Conservation (phyloP, 2,329 filamentous ascomycete genomes). For the Biscogniauxia marginata region DNA sequence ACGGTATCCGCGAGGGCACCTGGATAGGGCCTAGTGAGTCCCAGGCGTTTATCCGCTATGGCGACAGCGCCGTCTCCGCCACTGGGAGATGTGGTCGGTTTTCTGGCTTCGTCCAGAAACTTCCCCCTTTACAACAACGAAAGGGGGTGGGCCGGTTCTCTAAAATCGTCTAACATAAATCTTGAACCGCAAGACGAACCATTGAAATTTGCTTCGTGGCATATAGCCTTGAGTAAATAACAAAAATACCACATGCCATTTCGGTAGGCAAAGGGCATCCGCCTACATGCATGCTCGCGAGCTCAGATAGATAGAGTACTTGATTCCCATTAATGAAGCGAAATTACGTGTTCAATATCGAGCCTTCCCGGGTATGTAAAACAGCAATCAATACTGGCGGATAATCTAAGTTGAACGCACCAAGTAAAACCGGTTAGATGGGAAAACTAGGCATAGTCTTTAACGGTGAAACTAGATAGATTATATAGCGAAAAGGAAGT, state of each 20-base stretch:
- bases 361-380: background rate
- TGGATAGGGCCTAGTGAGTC: background rate
- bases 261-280: background rate
- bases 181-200: background rate
- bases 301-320: background rate
- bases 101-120: slow-evolving; percentile 13
- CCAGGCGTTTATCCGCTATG: slow-evolving; percentile 22
- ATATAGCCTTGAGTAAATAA: slow-evolving; percentile 9
- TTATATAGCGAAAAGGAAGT: background rate
- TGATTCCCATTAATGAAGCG: slow-evolving; percentile 6
- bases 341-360: slow-evolving; percentile 6
- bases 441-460: background rate
- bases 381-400: background rate
- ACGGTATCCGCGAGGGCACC: background rate
- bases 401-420: background rate
- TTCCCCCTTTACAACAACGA: slow-evolving; percentile 27
- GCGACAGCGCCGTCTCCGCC: slow-evolving; percentile 12
- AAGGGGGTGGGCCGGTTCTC: slow-evolving; percentile 2
- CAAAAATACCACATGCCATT: background rate
- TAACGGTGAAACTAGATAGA: background rate
- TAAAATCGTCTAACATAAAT: background rate
- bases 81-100: slow-evolving; percentile 14
- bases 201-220: background rate
- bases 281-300: background rate
- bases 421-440: background rate